Conservation (phyloP, 2,329 filamentous ascomycete species). For the Alternaria postmessia region DNA sequence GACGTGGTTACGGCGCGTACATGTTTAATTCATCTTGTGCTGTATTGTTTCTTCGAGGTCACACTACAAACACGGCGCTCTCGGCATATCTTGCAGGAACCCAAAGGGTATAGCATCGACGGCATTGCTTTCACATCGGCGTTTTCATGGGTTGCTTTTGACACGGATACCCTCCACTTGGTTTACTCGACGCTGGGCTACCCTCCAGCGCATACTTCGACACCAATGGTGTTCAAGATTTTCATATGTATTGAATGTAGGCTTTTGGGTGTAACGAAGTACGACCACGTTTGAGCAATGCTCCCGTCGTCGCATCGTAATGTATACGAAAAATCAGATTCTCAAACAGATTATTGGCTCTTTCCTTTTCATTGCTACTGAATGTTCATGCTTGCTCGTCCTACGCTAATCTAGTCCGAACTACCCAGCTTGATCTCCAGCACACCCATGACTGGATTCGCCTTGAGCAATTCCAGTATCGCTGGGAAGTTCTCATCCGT, state of each 20-base stretch:
- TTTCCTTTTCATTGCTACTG: background rate
- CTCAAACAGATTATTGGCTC: background rate
- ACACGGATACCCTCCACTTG: slow-evolving; percentile 47
- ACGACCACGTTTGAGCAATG: background rate
- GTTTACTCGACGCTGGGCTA: slow-evolving; percentile 8
- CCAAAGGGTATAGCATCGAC: background rate
- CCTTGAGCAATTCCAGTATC: slow-evolving; percentile 40
- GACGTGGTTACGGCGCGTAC: background rate
- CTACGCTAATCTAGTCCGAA: slow-evolving; percentile 3
- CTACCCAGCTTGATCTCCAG: slow-evolving; percentile 45
- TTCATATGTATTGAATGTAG: slow-evolving; percentile 5
- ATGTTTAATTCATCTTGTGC: background rate
- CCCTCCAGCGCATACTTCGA: background rate
- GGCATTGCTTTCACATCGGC: slow-evolving; percentile 20
- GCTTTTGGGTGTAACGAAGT: slow-evolving; percentile 4
- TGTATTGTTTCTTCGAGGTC: background rate
- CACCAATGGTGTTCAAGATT: background rate
- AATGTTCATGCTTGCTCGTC: background rate
- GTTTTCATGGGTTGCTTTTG: slow-evolving; percentile 24
- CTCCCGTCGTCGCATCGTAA: background rate
- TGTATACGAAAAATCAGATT: background rate
- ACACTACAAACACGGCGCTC: slow-evolving; percentile 11
- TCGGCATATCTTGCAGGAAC: background rate
- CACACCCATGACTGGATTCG: slow-evolving; percentile 37
- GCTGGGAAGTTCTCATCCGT: slow-evolving; percentile 43